Base-by-base conservation (phyloP, 1,139 yeast genomes). In the Debaryomycetaceae sp. region DNA sequence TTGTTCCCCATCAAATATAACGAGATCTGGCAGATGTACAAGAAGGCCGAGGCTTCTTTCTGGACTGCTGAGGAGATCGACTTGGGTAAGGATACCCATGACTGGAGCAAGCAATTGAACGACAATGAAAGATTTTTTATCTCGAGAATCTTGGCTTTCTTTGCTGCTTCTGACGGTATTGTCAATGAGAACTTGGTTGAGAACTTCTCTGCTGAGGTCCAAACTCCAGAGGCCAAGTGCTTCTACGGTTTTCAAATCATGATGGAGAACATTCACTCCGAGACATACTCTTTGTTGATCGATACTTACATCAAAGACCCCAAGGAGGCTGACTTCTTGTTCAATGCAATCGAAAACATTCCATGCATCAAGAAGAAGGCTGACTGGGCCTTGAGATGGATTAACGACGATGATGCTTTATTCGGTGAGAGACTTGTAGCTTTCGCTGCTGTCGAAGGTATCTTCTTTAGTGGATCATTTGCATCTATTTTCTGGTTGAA, bases 11-110 rank as follows among this genome's bases (percentile, higher is more conserved):
- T 93, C 72, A 87, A 88, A 72, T 95, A 90, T 75, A 95, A 91
- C 66, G 98, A 93, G 73, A 87, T 95, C 62, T 93, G 99, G 98
- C 96, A 91, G 68, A 93, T 95, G 80, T 93, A 93, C 75, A 93
- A 93, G 77, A 90, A 91, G 73, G 97, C 98, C 38, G 99, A 93
- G 76, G 98, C 99, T 23, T 89, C 97, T 9, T 93, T 93, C 80
- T 93, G 99, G 99, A 93, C 99, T 42, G 97, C 99, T 45, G 99
- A 93, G 75, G 99, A 93, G 74, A 90, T 95, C 56, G 99, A 93
- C 68, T 78, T 93, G 56, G 84, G 95, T 51, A 93, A 93, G 76
- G 99, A 93, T 66, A 65, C 78, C 51, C 79, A 78, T 59, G 98
- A 93, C 72, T 91, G 98, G 97, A 89, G 87, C 62, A 76, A 84